Evolutionary conservation across 2,329 filamentous ascomycete genomes (phyloP), one percentile per base, ranked within the genome.

Genomic region (Podosphaera aphanis): DNA sequence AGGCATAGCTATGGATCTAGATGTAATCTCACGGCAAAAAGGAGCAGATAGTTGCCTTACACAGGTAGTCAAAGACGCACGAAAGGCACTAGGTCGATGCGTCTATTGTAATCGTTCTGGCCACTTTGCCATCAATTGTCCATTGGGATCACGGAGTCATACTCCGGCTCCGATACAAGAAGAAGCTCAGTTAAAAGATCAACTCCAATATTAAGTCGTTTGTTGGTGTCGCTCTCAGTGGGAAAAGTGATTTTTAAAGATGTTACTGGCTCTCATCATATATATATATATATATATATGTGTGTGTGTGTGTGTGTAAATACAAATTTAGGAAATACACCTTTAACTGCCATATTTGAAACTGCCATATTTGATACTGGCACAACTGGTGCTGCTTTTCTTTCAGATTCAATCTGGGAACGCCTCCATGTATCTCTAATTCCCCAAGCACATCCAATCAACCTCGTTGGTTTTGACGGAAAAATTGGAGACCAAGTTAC

Each of bases 281-380:
- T 44, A 18, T 23, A 44, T 23, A 5, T 44, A 35, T n/a, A n/a
- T n/a, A n/a, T n/a, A n/a, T n/a, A n/a, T n/a, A n/a, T n/a, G n/a
- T n/a, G n/a, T n/a, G n/a, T n/a, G n/a, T n/a, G n/a, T n/a, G n/a
- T n/a, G n/a, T n/a, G n/a, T n/a, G n/a, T n/a, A n/a, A 36, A 23
- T 36, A 29, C 42, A 3, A 36, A 35, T 16, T 35, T 44, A 35
- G 16, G 23, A 23, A 16, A 44, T 36, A 16, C 16, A 19, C n/a
- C 11, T 44, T 16, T 36, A 15, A 21, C 6, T n/a, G n/a, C n/a
- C n/a, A n/a, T n/a, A n/a, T n/a, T n/a, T n/a, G n/a, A n/a, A n/a
- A n/a, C n/a, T 44, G 18, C 42, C 25, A 16, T 44, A 2, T 25
- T 44, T 6, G 42, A 44, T n/a, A 44, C 42, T n/a, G 42, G 42